Evolutionary conservation across 2,329 filamentous ascomycete genomes (phyloP).

Genomic region (Calonectria multiphialidica): DNA sequence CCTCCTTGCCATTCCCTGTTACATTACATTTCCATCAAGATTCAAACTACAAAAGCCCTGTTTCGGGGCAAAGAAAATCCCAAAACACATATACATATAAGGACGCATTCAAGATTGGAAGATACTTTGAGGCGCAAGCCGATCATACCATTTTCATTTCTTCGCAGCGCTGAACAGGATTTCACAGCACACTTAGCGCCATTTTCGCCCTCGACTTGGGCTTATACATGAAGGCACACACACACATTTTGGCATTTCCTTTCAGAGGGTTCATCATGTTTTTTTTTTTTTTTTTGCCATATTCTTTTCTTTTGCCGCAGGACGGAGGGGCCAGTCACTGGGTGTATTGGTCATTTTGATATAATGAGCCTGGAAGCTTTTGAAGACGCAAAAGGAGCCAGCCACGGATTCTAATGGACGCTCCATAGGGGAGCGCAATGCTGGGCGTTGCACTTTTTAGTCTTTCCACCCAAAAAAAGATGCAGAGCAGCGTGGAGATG

Average conservation of each 20-base stretch:
- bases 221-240: neutral
- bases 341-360: conserved; percentile 41
- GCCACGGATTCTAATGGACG: conserved; percentile 31
- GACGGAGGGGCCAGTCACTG: conserved; percentile 44
- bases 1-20: neutral
- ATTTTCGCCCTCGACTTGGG: conserved; percentile 10
- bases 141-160: conserved; percentile 16
- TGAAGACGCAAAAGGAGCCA: conserved; percentile 5
- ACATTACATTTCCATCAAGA: conserved; percentile 26
- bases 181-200: conserved; percentile 24
- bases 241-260: neutral
- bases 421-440: conserved; percentile 32
- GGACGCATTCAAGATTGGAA: conserved; percentile 42
- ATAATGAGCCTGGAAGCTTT: conserved; percentile 21
- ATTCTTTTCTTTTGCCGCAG: conserved; percentile 42
- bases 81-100: conserved; percentile 18
- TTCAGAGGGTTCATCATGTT: conserved; percentile 14
- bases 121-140: conserved; percentile 43
- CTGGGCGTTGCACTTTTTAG: conserved; percentile 40
- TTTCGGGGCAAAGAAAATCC: conserved; percentile 16
- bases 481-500: conserved; percentile 15
- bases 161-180: conserved; percentile 14
- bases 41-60: conserved; percentile 26
- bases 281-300: conserved; percentile 26
- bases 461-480: conserved; percentile 14